Conservation (phyloP, 345 rosid species). For the Ceriops zippeliana region DNA sequence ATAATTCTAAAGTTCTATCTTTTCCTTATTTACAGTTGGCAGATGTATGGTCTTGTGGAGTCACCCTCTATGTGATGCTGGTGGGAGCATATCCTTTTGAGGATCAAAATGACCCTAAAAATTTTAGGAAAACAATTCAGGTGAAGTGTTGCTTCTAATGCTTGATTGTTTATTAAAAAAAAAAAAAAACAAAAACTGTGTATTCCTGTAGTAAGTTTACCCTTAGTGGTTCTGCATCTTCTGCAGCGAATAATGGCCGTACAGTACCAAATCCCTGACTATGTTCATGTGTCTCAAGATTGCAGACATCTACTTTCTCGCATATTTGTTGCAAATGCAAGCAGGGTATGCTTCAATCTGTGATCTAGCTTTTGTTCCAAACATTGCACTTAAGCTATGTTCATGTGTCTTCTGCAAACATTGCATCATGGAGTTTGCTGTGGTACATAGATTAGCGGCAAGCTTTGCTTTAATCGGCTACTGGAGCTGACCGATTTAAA, state of each 20-base stretch:
- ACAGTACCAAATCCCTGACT: constrained; percentile 87
- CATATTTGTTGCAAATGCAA: constrained; percentile 69
- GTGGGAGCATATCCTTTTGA: constrained; percentile 96
- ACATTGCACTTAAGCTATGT: not conserved
- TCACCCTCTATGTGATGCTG: constrained; percentile 88
- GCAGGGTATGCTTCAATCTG: constrained; percentile 45
- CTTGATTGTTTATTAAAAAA: not conserved
- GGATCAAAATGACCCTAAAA: constrained; percentile 79
- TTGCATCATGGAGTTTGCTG: too few relatives aligned
- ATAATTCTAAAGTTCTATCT: not conserved
- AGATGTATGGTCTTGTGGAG: constrained; percentile 98
- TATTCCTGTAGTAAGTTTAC: not conserved
- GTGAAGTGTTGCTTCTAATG: constrained; percentile 27
- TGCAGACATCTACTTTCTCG: constrained; percentile 79
- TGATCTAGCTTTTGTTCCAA: not conserved
- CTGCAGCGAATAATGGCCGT: constrained; percentile 81
- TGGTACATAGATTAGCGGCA: too few relatives aligned
- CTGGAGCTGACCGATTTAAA: too few relatives aligned
- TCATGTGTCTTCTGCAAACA: too few relatives aligned
- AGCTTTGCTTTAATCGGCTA: too few relatives aligned
- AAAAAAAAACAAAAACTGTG: not conserved
- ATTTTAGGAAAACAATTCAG: constrained; percentile 91
- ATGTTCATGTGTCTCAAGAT: constrained; percentile 75
- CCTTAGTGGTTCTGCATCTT: constrained; percentile 6
- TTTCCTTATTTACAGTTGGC: constrained; percentile 46